phyloP scores from a whole-genome alignment of 1,284 basidiomycete genomes.

The Gymnopus androsaceus region DNA sequence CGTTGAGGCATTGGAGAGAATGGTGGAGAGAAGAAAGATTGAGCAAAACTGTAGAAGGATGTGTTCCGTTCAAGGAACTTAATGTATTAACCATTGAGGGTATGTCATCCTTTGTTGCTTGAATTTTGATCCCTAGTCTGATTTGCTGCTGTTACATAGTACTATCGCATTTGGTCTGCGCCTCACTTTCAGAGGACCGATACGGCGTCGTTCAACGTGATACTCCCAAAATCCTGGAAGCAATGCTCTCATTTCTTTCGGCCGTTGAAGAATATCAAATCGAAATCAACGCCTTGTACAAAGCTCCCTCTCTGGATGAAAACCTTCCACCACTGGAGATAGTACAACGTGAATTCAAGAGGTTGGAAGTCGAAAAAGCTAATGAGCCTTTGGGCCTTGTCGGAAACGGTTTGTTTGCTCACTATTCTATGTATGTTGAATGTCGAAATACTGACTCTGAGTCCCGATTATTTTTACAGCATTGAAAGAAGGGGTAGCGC shows the following conservation, averaged over 20 bases:
- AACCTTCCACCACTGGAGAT: conserved; percentile 39
- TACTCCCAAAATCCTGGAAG: conserved; percentile 79
- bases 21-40: conserved; percentile 66
- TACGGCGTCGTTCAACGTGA: conserved; percentile 84
- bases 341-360: conserved; percentile 34
- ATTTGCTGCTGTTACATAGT: conserved; percentile 47
- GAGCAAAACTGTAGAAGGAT: conserved; percentile 52
- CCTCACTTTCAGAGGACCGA: conserved; percentile 76
- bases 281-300: conserved; percentile 38
- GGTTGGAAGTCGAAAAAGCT: conserved; percentile 50
- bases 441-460: background rate
- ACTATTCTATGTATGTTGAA: background rate
- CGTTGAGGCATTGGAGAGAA: conserved; percentile 23
- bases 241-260: conserved; percentile 64
- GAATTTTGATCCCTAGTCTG: background rate
- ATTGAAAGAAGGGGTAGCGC: conserved; percentile 65
- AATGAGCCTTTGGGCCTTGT: conserved; percentile 58
- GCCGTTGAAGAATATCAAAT: conserved; percentile 65
- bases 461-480: conserved; percentile 44
- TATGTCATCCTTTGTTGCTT: conserved; percentile 26
- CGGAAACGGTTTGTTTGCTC: conserved; percentile 55
- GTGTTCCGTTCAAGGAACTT: conserved; percentile 58
- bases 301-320: conserved; percentile 31
- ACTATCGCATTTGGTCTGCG: conserved; percentile 66
- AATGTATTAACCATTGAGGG: conserved; percentile 62